Base-by-base conservation (phyloP, 2,329 filamentous ascomycete genomes). In the Phaeosphaeria sp. region DNA sequence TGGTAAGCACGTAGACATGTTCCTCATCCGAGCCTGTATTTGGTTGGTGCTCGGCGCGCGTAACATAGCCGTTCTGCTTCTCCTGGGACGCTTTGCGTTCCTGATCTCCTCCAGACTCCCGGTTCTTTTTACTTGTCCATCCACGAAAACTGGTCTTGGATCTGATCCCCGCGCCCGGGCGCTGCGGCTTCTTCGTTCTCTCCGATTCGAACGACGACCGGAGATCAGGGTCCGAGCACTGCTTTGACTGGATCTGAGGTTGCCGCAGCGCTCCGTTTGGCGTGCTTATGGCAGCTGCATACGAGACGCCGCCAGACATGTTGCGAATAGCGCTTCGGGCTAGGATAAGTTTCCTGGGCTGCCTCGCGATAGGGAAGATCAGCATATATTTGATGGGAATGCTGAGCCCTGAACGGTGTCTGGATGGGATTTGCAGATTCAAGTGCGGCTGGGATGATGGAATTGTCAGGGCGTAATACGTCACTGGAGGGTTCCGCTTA, bases 1-100 rank as follows among this genome's bases (percentile, higher is more conserved):
- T 68, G 4, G 79, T 82, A 7, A 82, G 68, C 13, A 81, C 74
- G 61, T 81, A 81, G 56, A 80, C 75, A 25, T 65, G 49, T 18
- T 76, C 67, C 51, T 79, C 76, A 2, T 66, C 58, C 2, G 55
- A 49, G 2, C 56, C 59, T 5, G 76, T 78, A 17, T 74, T 74
- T 0, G 78, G 77, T 18, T 55, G 65, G 52, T 76, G 70, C 42
- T 69, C 63, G 3, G 61, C 51, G 3, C 65, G 59, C 3, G 63
- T 50, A 13, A 56, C 50, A 1, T 58, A 51, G 2, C 47, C 46
- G 25, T 51, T 33, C 22, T 53, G 53, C 1, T 45, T 50, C 45
- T 63, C 61, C 13, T 57, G 51, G 24, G 58, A 54, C 24, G 54
- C 45, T 11, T 59, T 59, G 15, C 53, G 57, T 43, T 58, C 50